Evolutionary conservation across 495 filamentous ascomycete genomes (phyloP).

Genomic region (Patellaria atrata): DNA sequence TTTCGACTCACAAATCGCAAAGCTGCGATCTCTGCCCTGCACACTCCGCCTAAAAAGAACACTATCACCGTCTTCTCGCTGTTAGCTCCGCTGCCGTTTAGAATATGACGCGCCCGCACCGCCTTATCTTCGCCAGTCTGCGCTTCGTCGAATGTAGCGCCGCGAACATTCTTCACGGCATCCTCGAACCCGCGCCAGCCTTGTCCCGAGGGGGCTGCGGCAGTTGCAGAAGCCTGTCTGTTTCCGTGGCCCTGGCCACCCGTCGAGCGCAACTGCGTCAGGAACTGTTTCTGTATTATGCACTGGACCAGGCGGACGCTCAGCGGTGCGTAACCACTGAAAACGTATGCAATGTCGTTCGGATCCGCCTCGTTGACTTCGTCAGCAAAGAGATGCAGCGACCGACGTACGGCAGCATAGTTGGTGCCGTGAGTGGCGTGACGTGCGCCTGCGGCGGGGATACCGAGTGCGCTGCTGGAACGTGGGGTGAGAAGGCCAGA

Average conservation of each 20-base stretch:
- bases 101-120: conserved; percentile 68
- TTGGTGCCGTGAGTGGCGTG: conserved; percentile 53
- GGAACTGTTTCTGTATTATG: conserved; percentile 76
- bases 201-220: conserved; percentile 46
- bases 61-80: conserved; percentile 71
- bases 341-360: conserved; percentile 91
- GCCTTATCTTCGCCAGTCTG: conserved; percentile 93
- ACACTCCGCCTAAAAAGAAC: conserved; percentile 89
- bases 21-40: conserved; percentile 90
- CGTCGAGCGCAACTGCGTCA: conserved; percentile 40
- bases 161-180: conserved; percentile 66
- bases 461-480: conserved; percentile 34
- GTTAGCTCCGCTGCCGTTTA: conserved; percentile 46
- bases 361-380: conserved; percentile 97
- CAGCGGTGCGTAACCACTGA: conserved; percentile 90
- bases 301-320: conserved; percentile 92
- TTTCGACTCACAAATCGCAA: conserved; percentile 70
- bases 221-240: conserved; percentile 29
- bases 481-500: conserved; percentile 62
- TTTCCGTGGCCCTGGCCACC: conserved; percentile 30
- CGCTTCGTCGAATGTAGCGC: conserved; percentile 77
- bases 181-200: conserved; percentile 91
- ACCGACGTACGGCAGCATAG: conserved; percentile 73
- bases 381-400: conserved; percentile 79
- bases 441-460: conserved; percentile 32